These are phyloP conservation scores for Penicillium canescens DNA, from an alignment of 495 filamentous ascomycete genomes.

Conservation along the genomic window DNA sequence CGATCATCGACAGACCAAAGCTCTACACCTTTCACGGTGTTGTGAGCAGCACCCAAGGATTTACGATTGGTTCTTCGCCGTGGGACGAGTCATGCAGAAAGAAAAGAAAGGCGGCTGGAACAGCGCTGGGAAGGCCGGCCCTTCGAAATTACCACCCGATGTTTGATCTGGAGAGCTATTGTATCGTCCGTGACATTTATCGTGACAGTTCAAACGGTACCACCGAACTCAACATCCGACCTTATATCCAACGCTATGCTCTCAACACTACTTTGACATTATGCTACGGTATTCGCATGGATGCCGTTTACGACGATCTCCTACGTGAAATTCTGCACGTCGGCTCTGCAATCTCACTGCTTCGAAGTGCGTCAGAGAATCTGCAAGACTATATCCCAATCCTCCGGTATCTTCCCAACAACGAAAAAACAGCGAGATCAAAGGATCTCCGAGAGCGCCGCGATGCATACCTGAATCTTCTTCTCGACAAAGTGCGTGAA, in stretches of 20 bases:
- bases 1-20: constrained; percentile 47
- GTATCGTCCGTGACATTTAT: constrained; percentile 46
- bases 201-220: constrained; percentile 40
- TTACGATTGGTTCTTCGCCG: constrained; percentile 45
- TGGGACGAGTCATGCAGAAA: constrained; percentile 56
- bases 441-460: constrained; percentile 46
- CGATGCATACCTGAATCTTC: constrained; percentile 46
- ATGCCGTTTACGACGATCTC: constrained; percentile 47
- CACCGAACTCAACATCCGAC: constrained; percentile 38
- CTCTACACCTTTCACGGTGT: constrained; percentile 52
- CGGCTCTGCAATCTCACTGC: constrained; percentile 47
- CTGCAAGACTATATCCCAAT: constrained; percentile 52
- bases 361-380: constrained; percentile 52
- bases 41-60: constrained; percentile 46
- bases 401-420: constrained; percentile 48
- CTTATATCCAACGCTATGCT: constrained; percentile 50
- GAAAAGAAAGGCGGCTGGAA: constrained; percentile 50
- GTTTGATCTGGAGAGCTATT: constrained; percentile 54
- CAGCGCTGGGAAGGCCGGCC: constrained; percentile 45
- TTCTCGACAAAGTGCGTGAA: constrained; percentile 47
- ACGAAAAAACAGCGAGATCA: constrained; percentile 46
- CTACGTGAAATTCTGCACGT: constrained; percentile 52
- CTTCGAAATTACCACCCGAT: constrained; percentile 49
- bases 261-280: constrained; percentile 53
- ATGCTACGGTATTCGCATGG: constrained; percentile 58